These are phyloP conservation scores for Dactylis glomerata DNA, from an alignment of 176 grass and related monocot species.

Conservation along the genomic window DNA sequence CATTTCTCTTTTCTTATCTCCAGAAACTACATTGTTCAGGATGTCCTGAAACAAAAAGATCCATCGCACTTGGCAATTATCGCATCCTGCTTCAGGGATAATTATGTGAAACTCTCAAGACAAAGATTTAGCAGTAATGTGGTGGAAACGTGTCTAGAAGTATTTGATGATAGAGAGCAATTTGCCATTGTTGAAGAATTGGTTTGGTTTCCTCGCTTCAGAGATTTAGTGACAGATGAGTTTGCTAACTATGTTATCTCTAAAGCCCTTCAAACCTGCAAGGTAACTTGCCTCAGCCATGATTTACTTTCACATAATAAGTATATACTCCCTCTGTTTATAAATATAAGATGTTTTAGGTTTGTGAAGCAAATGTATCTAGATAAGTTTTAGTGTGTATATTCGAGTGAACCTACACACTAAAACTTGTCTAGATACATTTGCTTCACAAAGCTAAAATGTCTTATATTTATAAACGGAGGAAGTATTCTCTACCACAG, in stretches of 20 bases:
- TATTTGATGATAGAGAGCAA: constrained; percentile 2
- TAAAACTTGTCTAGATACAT: too few relatives aligned
- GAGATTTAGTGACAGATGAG: constrained; percentile 40
- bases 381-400: too few relatives aligned
- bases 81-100: constrained; percentile 16
- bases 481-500: not conserved
- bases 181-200: constrained; percentile 34
- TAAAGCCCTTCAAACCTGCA: constrained; percentile 31
- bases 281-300: not conserved
- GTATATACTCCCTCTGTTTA: too few relatives aligned
- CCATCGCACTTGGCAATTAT: constrained; percentile 9
- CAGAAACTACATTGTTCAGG: constrained; percentile 61
- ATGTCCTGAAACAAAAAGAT: constrained; percentile 24
- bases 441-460: too few relatives aligned
- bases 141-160: constrained; percentile 51
- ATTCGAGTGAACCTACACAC: too few relatives aligned
- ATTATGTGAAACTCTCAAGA: constrained; percentile 38
- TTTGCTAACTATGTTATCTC: constrained; percentile 61
- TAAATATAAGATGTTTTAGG: too few relatives aligned
- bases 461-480: too few relatives aligned
- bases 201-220: constrained; percentile 24
- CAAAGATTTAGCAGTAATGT: constrained; percentile 60
- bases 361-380: too few relatives aligned
- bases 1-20: not conserved
- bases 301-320: not conserved